phyloP scores from a whole-genome alignment of 2,329 filamentous ascomycete genomes.

The Fusarium sp. region DNA sequence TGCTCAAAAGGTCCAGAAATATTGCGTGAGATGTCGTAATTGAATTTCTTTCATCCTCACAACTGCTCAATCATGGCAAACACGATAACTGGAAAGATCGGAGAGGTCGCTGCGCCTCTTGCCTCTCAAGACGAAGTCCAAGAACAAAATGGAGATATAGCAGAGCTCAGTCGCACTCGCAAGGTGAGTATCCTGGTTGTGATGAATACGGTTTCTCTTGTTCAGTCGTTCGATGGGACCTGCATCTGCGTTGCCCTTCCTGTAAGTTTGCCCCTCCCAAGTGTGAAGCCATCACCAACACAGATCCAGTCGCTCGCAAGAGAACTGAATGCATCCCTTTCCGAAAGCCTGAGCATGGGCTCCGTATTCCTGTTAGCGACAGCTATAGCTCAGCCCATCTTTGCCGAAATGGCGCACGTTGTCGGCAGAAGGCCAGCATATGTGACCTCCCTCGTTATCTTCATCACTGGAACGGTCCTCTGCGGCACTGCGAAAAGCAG shows the following conservation, averaged over 20 bases:
- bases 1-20: not conserved
- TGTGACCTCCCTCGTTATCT: constrained; percentile 40
- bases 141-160: not conserved
- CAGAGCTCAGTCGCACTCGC: not conserved
- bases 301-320: constrained; percentile 31
- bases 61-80: not conserved
- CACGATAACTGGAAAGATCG: not conserved
- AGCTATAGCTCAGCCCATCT: constrained; percentile 65
- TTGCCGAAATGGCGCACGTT: constrained; percentile 50
- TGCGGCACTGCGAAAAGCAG: constrained; percentile 47
- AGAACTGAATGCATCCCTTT: constrained; percentile 40
- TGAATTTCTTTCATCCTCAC: not conserved
- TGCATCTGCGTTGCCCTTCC: constrained; percentile 44
- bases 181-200: constrained; percentile 33
- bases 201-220: constrained; percentile 34
- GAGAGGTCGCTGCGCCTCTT: not conserved
- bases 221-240: constrained; percentile 42
- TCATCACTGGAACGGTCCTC: constrained; percentile 53
- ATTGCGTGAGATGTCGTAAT: not conserved
- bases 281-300: not conserved
- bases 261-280: constrained; percentile 6
- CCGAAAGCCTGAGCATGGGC: constrained; percentile 51
- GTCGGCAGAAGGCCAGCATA: constrained; percentile 47
- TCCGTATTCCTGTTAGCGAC: constrained; percentile 75
- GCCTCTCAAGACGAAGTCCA: not conserved